Conservation (phyloP, 305 asterid genomes). For the Plantago coronopus region DNA sequence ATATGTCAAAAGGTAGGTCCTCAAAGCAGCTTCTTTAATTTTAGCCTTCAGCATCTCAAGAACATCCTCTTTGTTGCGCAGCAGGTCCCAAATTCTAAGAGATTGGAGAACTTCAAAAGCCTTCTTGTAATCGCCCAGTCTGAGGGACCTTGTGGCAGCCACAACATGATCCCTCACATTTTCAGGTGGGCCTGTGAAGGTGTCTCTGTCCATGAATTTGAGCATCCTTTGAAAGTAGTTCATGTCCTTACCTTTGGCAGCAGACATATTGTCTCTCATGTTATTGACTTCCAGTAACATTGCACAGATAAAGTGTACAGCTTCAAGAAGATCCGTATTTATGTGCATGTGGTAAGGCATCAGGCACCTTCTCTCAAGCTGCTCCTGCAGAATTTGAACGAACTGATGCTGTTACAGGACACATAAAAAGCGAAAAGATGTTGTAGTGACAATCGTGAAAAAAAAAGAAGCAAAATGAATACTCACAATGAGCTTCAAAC, state of each 20-base stretch:
- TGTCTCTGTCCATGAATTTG: conserved; percentile 71
- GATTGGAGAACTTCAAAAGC: conserved; percentile 63
- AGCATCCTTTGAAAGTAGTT: conserved; percentile 67
- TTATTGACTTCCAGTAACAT: conserved; percentile 95
- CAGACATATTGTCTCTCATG: conserved; percentile 88
- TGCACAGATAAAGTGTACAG: conserved; percentile 82
- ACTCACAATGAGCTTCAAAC: too few species aligned
- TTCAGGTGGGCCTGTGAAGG: conserved; percentile 93
- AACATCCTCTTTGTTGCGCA: conserved; percentile 56
- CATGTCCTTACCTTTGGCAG: conserved; percentile 84
- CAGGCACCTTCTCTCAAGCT: conserved; percentile 83
- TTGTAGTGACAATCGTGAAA: too few species aligned
- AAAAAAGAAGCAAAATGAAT: too few species aligned
- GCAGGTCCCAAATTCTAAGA: conserved; percentile 81
- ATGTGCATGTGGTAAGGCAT: conserved; percentile 99
- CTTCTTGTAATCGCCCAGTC: conserved; percentile 69
- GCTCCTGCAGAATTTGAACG: conserved; percentile 43
- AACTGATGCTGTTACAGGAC: neutral
- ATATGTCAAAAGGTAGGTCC: conserved; percentile 83
- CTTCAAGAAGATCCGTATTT: conserved; percentile 91
- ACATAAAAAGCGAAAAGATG: neutral
- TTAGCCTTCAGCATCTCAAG: conserved; percentile 74
- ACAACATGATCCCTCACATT: conserved; percentile 90
- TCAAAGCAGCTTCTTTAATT: conserved; percentile 84
- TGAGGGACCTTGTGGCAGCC: conserved; percentile 89